A percentile compares a stretch with the other conserved stretches of the same genome.
These are phyloP conservation scores for Trichosporon sp. DNA, from an alignment of 1,284 basidiomycete species.

Conservation along the genomic window DNA sequence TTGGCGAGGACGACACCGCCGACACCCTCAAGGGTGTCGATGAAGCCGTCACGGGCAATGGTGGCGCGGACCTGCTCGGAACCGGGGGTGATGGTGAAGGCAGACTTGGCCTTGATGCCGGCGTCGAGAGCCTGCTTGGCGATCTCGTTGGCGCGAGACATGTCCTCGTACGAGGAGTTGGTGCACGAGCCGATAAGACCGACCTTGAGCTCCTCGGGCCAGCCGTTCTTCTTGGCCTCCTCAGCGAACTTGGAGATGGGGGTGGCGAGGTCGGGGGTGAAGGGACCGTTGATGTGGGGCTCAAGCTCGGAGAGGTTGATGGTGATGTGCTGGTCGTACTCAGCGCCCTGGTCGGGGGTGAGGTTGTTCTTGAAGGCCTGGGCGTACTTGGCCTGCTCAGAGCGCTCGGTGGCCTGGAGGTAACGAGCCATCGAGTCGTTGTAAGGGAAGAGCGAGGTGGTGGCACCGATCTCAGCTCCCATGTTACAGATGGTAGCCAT, in stretches of 20 bases:
- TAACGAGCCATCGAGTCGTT: slow-evolving; percentile 93
- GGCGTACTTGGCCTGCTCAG: slow-evolving; percentile 86
- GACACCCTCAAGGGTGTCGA: slow-evolving; percentile 79
- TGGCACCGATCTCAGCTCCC: slow-evolving; percentile 99
- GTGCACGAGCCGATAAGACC: slow-evolving; percentile 99
- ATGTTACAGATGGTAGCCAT: slow-evolving; percentile 99
- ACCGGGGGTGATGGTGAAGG: slow-evolving; percentile 97
- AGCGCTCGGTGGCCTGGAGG: slow-evolving; percentile 89
- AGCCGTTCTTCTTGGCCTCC: slow-evolving; percentile 91
- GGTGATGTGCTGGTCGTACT: slow-evolving; percentile 93
- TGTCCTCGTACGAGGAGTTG: slow-evolving; percentile 99
- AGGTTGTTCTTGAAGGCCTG: slow-evolving; percentile 89
- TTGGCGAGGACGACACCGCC: slow-evolving; percentile 96
- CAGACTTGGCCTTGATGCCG: slow-evolving; percentile 86
- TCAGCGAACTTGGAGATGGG: slow-evolving; percentile 93
- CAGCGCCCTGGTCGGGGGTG: slow-evolving; percentile 80
- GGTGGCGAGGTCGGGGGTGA: slow-evolving; percentile 93
- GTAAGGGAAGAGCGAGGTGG: slow-evolving; percentile 98
- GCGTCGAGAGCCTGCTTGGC: slow-evolving; percentile 83
- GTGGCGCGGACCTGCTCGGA: slow-evolving; percentile 98
- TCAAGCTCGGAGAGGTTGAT: slow-evolving; percentile 97
- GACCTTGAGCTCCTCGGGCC: slow-evolving; percentile 97
- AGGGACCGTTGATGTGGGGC: slow-evolving; percentile 99
- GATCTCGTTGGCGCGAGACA: slow-evolving; percentile 95
- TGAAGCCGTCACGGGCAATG: slow-evolving; percentile 93